These are phyloP conservation scores for Zygosaccharomyces rouxii DNA, from an alignment of 805 yeast genomes.

Conservation along the genomic window DNA sequence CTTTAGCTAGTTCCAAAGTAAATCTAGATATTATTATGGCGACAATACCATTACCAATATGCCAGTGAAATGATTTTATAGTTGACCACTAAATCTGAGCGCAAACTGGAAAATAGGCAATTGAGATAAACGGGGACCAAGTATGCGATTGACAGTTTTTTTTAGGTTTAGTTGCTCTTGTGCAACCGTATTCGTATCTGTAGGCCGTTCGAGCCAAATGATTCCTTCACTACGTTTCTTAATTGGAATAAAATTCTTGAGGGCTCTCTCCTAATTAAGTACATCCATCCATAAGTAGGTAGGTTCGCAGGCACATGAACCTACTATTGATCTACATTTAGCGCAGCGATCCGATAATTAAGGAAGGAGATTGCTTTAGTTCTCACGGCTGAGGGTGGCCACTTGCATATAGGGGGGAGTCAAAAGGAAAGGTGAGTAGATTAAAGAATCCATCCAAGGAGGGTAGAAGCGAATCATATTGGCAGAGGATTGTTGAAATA, in stretches of 20 bases:
- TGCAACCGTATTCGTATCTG: background rate
- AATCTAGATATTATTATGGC: too few species aligned
- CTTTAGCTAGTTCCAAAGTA: background rate
- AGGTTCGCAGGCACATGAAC: background rate
- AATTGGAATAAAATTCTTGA: background rate
- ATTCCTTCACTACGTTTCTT: background rate
- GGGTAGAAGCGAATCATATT: background rate
- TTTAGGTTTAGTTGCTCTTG: background rate
- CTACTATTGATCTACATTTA: conserved; percentile 1
- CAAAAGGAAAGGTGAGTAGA: background rate
- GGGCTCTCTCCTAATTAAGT: background rate
- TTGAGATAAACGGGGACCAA: background rate
- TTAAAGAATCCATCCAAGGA: background rate
- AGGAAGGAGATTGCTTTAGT: background rate
- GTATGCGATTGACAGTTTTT: background rate
- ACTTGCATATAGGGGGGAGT: background rate
- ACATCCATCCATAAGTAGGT: too few species aligned
- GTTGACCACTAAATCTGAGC: conserved; percentile 3
- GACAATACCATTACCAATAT: background rate
- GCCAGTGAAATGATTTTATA: conserved; percentile 2
- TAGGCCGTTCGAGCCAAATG: background rate
- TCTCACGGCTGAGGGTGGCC: background rate
- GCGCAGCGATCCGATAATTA: conserved; percentile 6
- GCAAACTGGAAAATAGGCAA: background rate
- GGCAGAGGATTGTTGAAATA: conserved; percentile 6